Evolutionary conservation across 768 basidiomycete species (phyloP).

Genomic region (Termitomyces titanicus): DNA sequence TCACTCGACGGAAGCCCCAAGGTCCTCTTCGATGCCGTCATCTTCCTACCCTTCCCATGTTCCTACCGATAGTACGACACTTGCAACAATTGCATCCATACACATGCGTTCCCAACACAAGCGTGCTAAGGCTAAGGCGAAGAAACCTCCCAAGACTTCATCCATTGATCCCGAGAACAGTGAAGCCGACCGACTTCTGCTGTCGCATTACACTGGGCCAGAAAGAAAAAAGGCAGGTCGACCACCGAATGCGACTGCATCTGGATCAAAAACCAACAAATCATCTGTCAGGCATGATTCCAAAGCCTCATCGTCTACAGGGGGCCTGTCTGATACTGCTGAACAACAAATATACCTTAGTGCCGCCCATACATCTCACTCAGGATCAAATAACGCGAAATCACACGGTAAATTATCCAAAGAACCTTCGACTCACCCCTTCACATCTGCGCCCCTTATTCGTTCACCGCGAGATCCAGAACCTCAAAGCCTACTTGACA

Average conservation of each 20-base stretch:
- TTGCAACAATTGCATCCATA: conserved; percentile 17
- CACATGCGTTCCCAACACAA: conserved; percentile 18
- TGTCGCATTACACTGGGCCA: conserved; percentile 41
- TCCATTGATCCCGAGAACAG: conserved; percentile 18
- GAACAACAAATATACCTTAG: neutral
- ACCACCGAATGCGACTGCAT: conserved; percentile 26
- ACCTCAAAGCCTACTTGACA: conserved; percentile 21
- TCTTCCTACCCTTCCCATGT: conserved; percentile 7
- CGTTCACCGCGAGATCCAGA: conserved; percentile 15
- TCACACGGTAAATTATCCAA: conserved; percentile 12
- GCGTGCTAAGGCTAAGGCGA: conserved; percentile 14
- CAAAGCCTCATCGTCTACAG: neutral
- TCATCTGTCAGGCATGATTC: conserved; percentile 22
- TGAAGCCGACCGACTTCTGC: conserved; percentile 40
- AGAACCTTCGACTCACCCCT: conserved; percentile 16
- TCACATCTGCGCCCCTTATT: conserved; percentile 21
- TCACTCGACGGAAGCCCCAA: neutral
- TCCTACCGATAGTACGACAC: conserved; percentile 10
- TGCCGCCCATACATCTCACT: neutral
- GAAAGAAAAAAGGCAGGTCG: conserved; percentile 38
- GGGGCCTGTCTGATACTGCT: neutral
- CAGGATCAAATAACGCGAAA: neutral
- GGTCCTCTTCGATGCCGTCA: conserved; percentile 3
- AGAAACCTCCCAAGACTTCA: conserved; percentile 10
- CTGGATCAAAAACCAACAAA: conserved; percentile 17